phyloP scores from a whole-genome alignment of 768 basidiomycete genomes.

The Symmetrospora coprosmae region DNA sequence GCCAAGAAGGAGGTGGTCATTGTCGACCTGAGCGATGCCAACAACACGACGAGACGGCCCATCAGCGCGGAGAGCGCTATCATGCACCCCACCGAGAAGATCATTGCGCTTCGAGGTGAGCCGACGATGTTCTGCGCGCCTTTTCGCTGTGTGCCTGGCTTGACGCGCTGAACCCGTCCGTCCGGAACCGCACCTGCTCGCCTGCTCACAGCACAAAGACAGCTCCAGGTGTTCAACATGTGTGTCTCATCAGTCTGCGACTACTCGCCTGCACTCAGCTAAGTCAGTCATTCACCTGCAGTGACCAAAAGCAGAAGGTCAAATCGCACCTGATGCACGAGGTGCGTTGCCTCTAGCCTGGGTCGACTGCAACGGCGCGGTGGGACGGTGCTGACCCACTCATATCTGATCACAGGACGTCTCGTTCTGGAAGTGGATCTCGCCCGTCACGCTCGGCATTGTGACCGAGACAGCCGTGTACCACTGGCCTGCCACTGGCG shows the following conservation, averaged over 20 bases:
- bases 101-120: slow-evolving; percentile 82
- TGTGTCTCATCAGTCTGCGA: not conserved
- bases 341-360: slow-evolving; percentile 12
- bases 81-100: slow-evolving; percentile 94
- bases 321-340: slow-evolving; percentile 87
- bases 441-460: slow-evolving; percentile 76
- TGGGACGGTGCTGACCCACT: not conserved
- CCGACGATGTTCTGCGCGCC: too few relatives aligned
- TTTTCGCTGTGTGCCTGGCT: not conserved
- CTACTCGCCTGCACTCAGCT: not conserved
- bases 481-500: slow-evolving; percentile 58
- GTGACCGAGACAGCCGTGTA: slow-evolving; percentile 86
- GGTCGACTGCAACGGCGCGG: too few relatives aligned
- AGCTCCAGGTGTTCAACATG: slow-evolving; percentile 94
- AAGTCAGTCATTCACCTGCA: not conserved
- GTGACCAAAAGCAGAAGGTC: slow-evolving; percentile 87
- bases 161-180: too few relatives aligned
- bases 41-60: slow-evolving; percentile 86
- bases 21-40: slow-evolving; percentile 91
- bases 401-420: slow-evolving; percentile 43
- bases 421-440: slow-evolving; percentile 97
- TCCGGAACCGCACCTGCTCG: too few relatives aligned
- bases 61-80: slow-evolving; percentile 98
- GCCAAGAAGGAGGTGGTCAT: slow-evolving; percentile 98
- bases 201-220: slow-evolving; percentile 57